Conservation (phyloP, 1,139 yeast species). For the Saccharomycopsis crataegensis region DNA sequence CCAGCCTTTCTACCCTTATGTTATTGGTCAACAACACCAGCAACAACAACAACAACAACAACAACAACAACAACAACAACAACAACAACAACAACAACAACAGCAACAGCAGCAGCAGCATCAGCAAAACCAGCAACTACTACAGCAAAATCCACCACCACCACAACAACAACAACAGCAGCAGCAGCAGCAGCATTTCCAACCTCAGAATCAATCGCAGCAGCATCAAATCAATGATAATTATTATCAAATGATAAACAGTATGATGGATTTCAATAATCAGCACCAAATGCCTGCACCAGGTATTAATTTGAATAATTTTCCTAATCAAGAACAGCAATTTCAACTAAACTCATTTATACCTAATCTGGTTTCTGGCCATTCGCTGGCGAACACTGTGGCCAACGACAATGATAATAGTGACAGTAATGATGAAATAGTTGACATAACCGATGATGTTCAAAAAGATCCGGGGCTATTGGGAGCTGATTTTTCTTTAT, state of each 20-base stretch:
- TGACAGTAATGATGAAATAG: not conserved
- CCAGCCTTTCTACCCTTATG: too few relatives aligned
- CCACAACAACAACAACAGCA: slow-evolving; percentile 21
- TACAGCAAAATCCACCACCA: slow-evolving; percentile 6
- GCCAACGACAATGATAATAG: not conserved
- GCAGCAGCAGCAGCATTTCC: slow-evolving; percentile 11
- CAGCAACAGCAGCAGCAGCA: slow-evolving; percentile 18
- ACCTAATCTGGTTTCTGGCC: not conserved
- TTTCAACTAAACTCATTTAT: not conserved
- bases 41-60: not conserved
- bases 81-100: slow-evolving; percentile 20
- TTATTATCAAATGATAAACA: too few relatives aligned
- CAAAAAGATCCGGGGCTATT: too few relatives aligned
- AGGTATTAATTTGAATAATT: too few relatives aligned
- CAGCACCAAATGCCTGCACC: too few relatives aligned
- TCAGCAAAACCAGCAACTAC: not conserved
- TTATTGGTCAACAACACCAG: not conserved
- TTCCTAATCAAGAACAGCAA: too few relatives aligned
- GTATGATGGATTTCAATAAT: too few relatives aligned
- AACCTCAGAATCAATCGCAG: slow-evolving; percentile 6
- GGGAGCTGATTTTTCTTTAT: too few relatives aligned
- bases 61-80: not conserved
- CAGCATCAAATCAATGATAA: not conserved
- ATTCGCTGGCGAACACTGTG: not conserved
- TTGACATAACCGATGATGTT: not conserved